phyloP scores from a whole-genome alignment of 371 early-diverging fungal species.

The Circinella umbellata region DNA sequence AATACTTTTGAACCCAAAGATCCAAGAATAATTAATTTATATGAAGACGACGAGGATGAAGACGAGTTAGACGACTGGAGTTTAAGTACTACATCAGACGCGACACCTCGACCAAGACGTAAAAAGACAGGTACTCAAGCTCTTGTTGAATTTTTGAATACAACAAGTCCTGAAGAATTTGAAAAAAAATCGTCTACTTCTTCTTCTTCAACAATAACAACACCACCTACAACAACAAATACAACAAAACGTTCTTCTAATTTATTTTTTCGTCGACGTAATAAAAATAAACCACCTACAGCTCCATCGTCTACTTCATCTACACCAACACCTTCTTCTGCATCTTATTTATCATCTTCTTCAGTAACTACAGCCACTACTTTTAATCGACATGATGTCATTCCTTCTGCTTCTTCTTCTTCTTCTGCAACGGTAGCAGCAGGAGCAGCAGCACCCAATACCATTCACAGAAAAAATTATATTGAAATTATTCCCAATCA shows the following conservation, averaged over 20 bases:
- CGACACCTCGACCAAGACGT: conserved; percentile 21
- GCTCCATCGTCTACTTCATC: conserved; percentile 19
- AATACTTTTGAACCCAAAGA: conserved; percentile 35
- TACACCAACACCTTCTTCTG: conserved; percentile 8
- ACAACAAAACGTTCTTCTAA: conserved; percentile 26
- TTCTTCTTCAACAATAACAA: too few relatives aligned
- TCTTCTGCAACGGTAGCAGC: too few relatives aligned
- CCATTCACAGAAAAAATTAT: conserved; percentile 31
- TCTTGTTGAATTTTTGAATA: conserved; percentile 52
- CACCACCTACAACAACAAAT: too few relatives aligned
- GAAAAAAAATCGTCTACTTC: conserved; percentile 24
- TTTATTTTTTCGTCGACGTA: conserved; percentile 36
- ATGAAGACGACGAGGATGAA: conserved; percentile 35
- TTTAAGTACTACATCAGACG: conserved; percentile 20
- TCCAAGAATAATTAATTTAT: conserved; percentile 29
- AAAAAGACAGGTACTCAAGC: conserved; percentile 48
- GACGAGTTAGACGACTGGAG: conserved; percentile 34
- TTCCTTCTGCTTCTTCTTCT: background rate
- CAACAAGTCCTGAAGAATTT: conserved; percentile 55
- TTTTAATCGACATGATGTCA: background rate
- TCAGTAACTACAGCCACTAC: background rate
- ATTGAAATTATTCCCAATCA: conserved; percentile 42
- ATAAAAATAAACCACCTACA: conserved; percentile 25
- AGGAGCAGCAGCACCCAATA: conserved; percentile 10
- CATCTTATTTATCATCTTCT: conserved; percentile 13